Conservation (phyloP, 192 early-diverging fungal species). For the Coemansia sp. region DNA sequence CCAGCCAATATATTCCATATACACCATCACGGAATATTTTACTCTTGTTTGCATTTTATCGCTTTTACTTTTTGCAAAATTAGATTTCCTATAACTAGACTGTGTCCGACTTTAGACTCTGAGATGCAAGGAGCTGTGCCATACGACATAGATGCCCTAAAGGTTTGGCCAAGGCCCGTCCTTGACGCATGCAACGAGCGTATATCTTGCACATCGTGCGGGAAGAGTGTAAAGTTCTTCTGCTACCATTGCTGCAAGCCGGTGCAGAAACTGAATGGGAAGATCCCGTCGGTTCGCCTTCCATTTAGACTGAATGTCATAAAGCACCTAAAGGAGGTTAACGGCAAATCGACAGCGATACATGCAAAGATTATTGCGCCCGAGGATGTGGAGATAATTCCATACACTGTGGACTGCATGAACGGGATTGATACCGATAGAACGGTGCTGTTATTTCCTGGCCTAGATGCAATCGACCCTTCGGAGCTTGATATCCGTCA, state of each 20-base stretch:
- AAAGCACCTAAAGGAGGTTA: slow-evolving; percentile 75
- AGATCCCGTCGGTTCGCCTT: slow-evolving; percentile 64
- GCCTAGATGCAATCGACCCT: slow-evolving; percentile 69
- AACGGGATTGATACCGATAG: slow-evolving; percentile 64
- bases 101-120: not conserved
- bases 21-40: not conserved
- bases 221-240: slow-evolving; percentile 67
- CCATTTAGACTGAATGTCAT: slow-evolving; percentile 76
- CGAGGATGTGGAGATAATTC: slow-evolving; percentile 65
- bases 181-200: slow-evolving; percentile 51
- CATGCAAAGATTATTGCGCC: slow-evolving; percentile 82
- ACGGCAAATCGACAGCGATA: slow-evolving; percentile 85
- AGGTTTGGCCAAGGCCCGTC: slow-evolving; percentile 24
- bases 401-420: slow-evolving; percentile 54
- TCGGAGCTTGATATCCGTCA: slow-evolving; percentile 62
- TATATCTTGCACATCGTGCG: slow-evolving; percentile 60
- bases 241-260: slow-evolving; percentile 71
- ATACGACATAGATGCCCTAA: slow-evolving; percentile 42
- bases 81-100: not conserved
- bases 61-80: not conserved
- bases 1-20: not conserved
- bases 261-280: slow-evolving; percentile 50
- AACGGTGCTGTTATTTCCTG: slow-evolving; percentile 81
- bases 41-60: not conserved
- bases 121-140: slow-evolving; percentile 17